These are phyloP conservation scores for Herpetospermum pedunculosum DNA, from an alignment of 306 rosid species.

Conservation along the genomic window DNA sequence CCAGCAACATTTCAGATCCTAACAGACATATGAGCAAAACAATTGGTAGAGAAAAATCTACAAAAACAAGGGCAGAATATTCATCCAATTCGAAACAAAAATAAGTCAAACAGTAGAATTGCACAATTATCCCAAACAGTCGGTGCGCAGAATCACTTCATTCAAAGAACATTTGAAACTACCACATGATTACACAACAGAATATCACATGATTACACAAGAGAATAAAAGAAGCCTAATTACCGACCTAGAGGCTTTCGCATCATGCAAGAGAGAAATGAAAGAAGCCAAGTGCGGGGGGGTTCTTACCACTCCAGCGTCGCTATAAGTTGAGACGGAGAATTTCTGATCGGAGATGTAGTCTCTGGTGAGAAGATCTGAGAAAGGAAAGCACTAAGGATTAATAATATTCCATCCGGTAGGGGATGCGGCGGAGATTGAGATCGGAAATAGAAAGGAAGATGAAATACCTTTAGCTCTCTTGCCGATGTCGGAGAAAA, in stretches of 20 bases:
- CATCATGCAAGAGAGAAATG: background rate
- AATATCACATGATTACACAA: too few relatives aligned
- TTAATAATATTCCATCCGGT: too few relatives aligned
- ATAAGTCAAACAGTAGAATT: background rate
- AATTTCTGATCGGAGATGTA: constrained; percentile 72
- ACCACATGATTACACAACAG: background rate
- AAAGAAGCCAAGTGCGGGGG: background rate
- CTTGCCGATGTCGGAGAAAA: constrained; percentile 83
- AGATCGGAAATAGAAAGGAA: background rate
- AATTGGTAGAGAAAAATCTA: background rate
- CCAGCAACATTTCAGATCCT: background rate
- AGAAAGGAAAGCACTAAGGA: background rate
- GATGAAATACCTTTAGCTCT: constrained; percentile 51
- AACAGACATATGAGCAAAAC: background rate
- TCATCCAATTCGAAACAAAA: background rate
- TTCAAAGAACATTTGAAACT: background rate
- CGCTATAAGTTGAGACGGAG: constrained; percentile 54
- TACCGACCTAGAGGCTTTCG: background rate
- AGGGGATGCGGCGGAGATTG: too few relatives aligned
- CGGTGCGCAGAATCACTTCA: background rate
- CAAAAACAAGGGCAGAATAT: background rate
- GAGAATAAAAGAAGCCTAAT: too few relatives aligned
- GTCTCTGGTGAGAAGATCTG: constrained; percentile 83
- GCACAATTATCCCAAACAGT: background rate
- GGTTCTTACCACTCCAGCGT: constrained; percentile 63